Evolutionary conservation across 768 basidiomycete genomes (phyloP).

Genomic region (Tephrocybe sp.): DNA sequence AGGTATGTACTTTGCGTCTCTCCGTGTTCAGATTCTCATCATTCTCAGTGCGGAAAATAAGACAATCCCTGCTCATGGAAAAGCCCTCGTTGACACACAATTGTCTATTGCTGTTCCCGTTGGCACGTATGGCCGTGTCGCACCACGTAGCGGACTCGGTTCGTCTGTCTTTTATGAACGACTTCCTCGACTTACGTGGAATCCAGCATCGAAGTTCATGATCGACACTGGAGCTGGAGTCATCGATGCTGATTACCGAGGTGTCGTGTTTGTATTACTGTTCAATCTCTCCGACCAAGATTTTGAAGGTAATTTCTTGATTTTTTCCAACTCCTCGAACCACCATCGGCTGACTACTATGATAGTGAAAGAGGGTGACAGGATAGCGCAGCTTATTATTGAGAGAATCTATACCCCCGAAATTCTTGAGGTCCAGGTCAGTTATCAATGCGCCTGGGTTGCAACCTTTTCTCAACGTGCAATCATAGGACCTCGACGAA

Average conservation of each 20-base stretch:
- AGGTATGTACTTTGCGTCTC: slow-evolving; percentile 45
- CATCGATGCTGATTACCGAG: slow-evolving; percentile 95
- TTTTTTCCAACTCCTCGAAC: neutral
- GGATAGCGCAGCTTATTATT: slow-evolving; percentile 94
- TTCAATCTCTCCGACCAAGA: slow-evolving; percentile 92
- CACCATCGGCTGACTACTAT: neutral
- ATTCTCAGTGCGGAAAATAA: slow-evolving; percentile 76
- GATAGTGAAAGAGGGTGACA: slow-evolving; percentile 89
- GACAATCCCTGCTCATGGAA: slow-evolving; percentile 83
- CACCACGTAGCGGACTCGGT: slow-evolving; percentile 96
- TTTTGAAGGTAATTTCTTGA: slow-evolving; percentile 63
- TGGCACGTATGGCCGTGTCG: slow-evolving; percentile 96
- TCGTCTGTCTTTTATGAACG: slow-evolving; percentile 23
- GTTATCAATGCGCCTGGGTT: slow-evolving; percentile 21
- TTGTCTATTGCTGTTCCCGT: slow-evolving; percentile 91
- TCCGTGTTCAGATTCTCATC: neutral
- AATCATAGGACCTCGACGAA: slow-evolving; percentile 76
- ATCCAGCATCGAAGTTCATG: slow-evolving; percentile 90
- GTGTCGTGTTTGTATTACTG: slow-evolving; percentile 85
- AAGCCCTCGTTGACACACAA: slow-evolving; percentile 89
- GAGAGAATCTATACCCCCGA: slow-evolving; percentile 89
- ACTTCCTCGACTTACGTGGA: neutral
- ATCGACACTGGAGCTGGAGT: slow-evolving; percentile 98
- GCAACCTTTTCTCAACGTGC: neutral
- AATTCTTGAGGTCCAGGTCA: slow-evolving; percentile 81